Evolutionary conservation across 768 basidiomycete species (phyloP), one percentile per base, ranked within the genome.

Genomic region (Gymnopilus junonius): DNA sequence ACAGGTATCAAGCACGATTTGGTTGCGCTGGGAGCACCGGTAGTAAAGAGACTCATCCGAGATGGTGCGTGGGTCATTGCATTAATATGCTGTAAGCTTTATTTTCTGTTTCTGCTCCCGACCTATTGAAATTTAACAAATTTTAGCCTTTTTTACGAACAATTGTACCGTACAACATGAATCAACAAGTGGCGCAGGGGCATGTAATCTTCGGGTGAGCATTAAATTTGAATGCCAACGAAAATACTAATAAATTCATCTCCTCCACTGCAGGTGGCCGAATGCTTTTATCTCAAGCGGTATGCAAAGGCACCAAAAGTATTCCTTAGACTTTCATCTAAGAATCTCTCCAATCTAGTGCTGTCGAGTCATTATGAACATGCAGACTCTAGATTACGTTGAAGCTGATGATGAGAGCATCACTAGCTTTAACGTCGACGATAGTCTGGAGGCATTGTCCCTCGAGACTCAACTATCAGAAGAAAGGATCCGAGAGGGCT

Each of bases 341-440:
- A n/a, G 0, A 17, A 20, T 15, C 1, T 8, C 17, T 20, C 12
- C 2, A 15, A 15, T 25, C 15, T 46, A 58, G 56, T 58, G 56
- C 29, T 58, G 56, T 43, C 56, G 56, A 21, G 32, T 58, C 20
- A 58, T 58, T 12, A 43, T 58, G 32, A 58, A 58, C 14, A 58
- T 58, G 56, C 56, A 58, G 23, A 42, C 40, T 15, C 12, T 58
- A 6, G 56, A 27, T 45, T 31, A 45, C 29, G 29, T n/a, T 4
- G 29, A 27, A 43, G 29, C 40, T 1, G 56, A 58, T 21, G 56
- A 43, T n/a, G 56, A 43, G 29, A 50, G 48, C 27, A 50, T 50
- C 29, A 31, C 29, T 3, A 50, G 27, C 29, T 50, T 50, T 14
- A 50, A 4, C 27, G 17, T 50, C 29, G 48, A 50, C 20, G 48